Percentiles rank a stretch among this genome's conserved stretches.
These are phyloP conservation scores for Neonectria coccinea DNA, from an alignment of 2,329 filamentous ascomycete species.

Conservation along the genomic window DNA sequence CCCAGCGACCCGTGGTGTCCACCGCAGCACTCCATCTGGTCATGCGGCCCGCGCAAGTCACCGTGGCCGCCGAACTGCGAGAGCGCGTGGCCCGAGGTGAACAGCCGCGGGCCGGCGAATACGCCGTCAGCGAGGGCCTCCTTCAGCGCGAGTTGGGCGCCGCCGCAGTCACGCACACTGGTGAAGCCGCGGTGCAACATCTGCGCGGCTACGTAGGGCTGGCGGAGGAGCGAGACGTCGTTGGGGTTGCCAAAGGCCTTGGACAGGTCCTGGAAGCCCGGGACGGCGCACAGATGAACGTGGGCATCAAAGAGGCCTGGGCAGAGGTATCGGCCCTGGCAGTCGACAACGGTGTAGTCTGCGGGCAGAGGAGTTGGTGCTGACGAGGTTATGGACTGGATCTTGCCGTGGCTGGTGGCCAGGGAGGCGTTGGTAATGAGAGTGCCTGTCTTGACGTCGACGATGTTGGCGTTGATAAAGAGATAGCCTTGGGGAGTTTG, in stretches of 20 bases:
- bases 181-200: constrained; percentile 70
- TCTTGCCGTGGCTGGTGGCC: constrained; percentile 50
- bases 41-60: constrained; percentile 59
- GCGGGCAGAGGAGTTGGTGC: neutral
- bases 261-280: constrained; percentile 44
- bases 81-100: constrained; percentile 65
- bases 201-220: constrained; percentile 59
- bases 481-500: constrained; percentile 41
- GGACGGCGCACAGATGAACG: constrained; percentile 48
- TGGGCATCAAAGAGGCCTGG: constrained; percentile 50
- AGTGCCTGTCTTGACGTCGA: constrained; percentile 54
- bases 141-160: constrained; percentile 64
- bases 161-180: constrained; percentile 67
- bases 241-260: constrained; percentile 47
- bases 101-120: constrained; percentile 65
- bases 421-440: constrained; percentile 49
- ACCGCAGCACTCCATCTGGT: constrained; percentile 56
- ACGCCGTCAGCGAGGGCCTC: constrained; percentile 66
- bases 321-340: constrained; percentile 44
- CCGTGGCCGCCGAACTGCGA: constrained; percentile 70
- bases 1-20: constrained; percentile 51
- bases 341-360: constrained; percentile 35
- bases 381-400: constrained; percentile 44
- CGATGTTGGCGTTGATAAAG: constrained; percentile 58
- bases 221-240: constrained; percentile 55